Evolutionary conservation across 140 eudicot species (phyloP).

Genomic region (Oenanthe javanica): DNA sequence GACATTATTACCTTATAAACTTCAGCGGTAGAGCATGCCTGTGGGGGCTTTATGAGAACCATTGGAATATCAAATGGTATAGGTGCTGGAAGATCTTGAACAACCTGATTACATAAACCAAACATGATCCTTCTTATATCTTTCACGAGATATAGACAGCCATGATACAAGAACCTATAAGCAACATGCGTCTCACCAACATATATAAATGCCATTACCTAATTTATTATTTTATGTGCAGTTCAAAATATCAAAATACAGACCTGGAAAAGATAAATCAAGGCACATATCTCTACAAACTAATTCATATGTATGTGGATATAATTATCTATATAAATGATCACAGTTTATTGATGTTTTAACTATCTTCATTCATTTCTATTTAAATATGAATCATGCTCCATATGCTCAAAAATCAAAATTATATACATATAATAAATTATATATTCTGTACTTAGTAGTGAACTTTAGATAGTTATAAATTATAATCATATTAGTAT

Average conservation of each 20-base stretch:
- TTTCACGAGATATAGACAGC: neutral
- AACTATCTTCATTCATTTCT: neutral
- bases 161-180: neutral
- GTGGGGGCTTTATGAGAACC: slow-evolving; percentile 93
- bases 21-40: slow-evolving; percentile 97
- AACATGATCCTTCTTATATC: neutral
- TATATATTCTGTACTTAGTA: neutral
- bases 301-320: neutral
- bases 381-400: neutral
- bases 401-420: neutral
- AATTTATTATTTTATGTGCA: neutral
- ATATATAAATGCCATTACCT: neutral
- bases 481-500: neutral
- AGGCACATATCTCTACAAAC: neutral
- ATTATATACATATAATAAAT: no score
- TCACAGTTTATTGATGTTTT: neutral
- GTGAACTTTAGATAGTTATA: neutral
- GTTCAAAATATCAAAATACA: neutral
- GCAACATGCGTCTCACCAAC: neutral
- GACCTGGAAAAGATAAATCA: neutral
- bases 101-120: slow-evolving; percentile 35
- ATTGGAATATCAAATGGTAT: slow-evolving; percentile 66
- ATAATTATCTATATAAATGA: neutral
- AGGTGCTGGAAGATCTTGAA: slow-evolving; percentile 69
- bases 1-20: slow-evolving; percentile 71